Conservation (phyloP, 2,329 filamentous ascomycete genomes). For the Cordyceps pruinosa region DNA sequence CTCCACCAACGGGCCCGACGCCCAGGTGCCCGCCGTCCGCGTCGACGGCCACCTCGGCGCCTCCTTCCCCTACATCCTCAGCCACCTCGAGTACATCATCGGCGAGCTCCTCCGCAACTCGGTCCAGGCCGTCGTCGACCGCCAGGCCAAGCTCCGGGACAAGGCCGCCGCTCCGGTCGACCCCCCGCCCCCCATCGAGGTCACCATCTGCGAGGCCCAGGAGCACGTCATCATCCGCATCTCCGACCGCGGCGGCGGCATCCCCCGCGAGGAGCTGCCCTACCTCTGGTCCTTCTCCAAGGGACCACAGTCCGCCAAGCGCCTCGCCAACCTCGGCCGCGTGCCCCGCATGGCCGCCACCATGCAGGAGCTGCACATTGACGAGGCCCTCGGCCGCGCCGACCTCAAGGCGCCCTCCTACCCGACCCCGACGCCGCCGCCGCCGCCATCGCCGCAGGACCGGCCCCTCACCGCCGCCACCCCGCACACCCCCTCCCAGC, state of each 20-base stretch:
- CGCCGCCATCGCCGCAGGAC: neutral
- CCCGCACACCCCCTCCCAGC: constrained; percentile 17
- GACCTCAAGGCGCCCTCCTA: constrained; percentile 37
- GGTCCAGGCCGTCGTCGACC: constrained; percentile 84
- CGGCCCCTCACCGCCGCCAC: neutral
- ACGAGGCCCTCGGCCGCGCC: constrained; percentile 28
- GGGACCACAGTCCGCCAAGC: constrained; percentile 68
- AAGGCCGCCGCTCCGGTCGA: constrained; percentile 17
- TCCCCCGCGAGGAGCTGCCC: constrained; percentile 75
- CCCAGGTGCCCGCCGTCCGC: constrained; percentile 70
- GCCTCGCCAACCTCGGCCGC: constrained; percentile 75
- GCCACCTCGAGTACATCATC: constrained; percentile 93
- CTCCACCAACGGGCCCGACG: constrained; percentile 64
- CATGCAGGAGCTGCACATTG: constrained; percentile 70
- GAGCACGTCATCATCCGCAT: constrained; percentile 96
- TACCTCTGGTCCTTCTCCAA: constrained; percentile 97
- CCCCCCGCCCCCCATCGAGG: constrained; percentile 75
- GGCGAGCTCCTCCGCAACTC: constrained; percentile 93
- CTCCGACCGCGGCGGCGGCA: constrained; percentile 90
- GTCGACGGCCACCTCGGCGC: constrained; percentile 81
- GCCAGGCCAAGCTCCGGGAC: constrained; percentile 41
- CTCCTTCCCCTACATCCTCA: constrained; percentile 93
- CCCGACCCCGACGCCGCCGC: neutral
- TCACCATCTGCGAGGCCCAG: constrained; percentile 86
- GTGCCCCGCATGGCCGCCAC: constrained; percentile 92